Percentiles rank a stretch among this genome's conserved stretches.
These are phyloP conservation scores for Cryphonectria naterciae DNA, from an alignment of 2,329 filamentous ascomycete genomes.

Conservation along the genomic window DNA sequence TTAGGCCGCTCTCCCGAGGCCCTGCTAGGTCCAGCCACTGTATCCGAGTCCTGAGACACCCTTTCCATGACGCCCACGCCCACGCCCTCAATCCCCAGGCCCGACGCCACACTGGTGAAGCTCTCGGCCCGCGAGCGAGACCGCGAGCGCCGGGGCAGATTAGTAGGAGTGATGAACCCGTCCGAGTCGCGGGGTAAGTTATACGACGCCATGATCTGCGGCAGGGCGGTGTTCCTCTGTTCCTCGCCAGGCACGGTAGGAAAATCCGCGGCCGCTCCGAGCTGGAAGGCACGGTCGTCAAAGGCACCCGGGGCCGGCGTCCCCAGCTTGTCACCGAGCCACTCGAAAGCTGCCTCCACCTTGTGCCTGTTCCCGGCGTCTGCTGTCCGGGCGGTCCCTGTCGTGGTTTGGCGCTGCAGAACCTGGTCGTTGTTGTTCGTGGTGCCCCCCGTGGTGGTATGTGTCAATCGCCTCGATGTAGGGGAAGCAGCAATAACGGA, in stretches of 20 bases:
- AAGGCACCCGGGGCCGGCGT: slow-evolving; percentile 18
- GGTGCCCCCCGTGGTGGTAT: slow-evolving; percentile 1
- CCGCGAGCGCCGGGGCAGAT: not conserved
- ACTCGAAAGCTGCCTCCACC: slow-evolving; percentile 10
- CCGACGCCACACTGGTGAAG: slow-evolving; percentile 12
- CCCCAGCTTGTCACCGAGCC: slow-evolving; percentile 15
- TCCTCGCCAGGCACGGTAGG: slow-evolving; percentile 20
- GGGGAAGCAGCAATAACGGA: not conserved
- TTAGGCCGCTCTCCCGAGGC: not conserved
- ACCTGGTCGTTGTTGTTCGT: not conserved
- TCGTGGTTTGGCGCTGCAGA: not conserved
- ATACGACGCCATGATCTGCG: slow-evolving; percentile 15
- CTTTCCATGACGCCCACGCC: not conserved
- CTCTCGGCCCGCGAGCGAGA: slow-evolving; percentile 13
- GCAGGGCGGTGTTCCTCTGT: slow-evolving; percentile 14
- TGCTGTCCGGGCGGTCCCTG: not conserved
- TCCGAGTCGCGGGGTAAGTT: slow-evolving; percentile 14
- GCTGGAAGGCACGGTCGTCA: slow-evolving; percentile 15
- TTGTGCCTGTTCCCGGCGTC: slow-evolving; percentile 14
- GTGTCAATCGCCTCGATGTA: not conserved
- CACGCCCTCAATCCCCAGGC: slow-evolving; percentile 8
- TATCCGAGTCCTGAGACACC: not conserved
- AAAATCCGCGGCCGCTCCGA: slow-evolving; percentile 15
- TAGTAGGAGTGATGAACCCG: slow-evolving; percentile 13
- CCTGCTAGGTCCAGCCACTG: not conserved